Evolutionary conservation across 352 stramenopile species (phyloP), one percentile per base, ranked within the genome.

Genomic region (Phytopythium litorale): DNA sequence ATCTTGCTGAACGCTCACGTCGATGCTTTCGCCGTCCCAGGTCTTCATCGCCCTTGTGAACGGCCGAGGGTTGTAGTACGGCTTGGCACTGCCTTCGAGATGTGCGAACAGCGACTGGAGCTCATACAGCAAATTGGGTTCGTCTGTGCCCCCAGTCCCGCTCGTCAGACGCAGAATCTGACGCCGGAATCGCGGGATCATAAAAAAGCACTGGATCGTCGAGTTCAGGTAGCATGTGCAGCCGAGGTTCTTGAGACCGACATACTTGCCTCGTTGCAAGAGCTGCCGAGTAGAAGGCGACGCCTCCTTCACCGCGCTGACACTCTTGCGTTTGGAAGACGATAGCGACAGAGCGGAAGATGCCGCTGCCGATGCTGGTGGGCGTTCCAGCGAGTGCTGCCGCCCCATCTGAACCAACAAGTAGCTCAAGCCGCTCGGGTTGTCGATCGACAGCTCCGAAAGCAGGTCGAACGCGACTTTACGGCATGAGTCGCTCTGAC

Each of bases 141-240:
- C 55, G 21, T 70, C 66, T 35, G 56, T 65, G 28, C 45, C 45
- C 54, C 23, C 57, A 19, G 28, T 45, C 18, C 18, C 59, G 25
- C 55, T 50, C 19, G 57, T 63, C 63, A 84, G 75, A 4, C 83
- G 76, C 52, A 98, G 72, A 4, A 98, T 84, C 40, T 91, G 87
- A 11, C 82, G 84, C 23, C 92, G 84, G 42, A 98, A 96, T 0
- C 79, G 79, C 21, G 90, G 88, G 45, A 98, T 95, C 91, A 98
- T 98, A 68, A 98, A 98, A 56, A 98, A 96, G 45, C 97, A 90
- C 66, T 99, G 96, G 7, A 99, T 78, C 7, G 88, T 97, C 25
- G 83, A 96, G 71, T 98, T 98, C 68, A 99, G 66, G 63, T 99
- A 99, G 76, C 96, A 99, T 8, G 96, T 98, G 60, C 89, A 98